Percentiles rank a stretch among this genome's conserved stretches.
Conservation (phyloP, 768 basidiomycete genomes). For the Amyloporia xantha region DNA sequence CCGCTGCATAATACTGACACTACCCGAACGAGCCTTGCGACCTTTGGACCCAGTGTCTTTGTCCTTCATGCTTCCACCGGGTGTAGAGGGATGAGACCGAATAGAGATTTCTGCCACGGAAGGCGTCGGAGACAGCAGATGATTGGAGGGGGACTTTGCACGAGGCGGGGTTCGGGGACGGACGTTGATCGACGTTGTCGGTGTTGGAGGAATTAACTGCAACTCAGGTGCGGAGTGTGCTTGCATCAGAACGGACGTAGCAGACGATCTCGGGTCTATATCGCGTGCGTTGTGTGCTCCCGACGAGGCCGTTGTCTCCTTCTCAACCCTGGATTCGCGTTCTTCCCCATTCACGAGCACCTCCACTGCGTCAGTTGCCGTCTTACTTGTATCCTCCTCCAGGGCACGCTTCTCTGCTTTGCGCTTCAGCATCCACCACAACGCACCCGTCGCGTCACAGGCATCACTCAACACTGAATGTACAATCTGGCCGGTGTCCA, state of each 20-base stretch:
- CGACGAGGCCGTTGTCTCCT: conserved; percentile 7
- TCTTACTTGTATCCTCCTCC: conserved; percentile 27
- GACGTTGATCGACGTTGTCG: conserved; percentile 36
- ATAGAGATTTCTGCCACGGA: conserved; percentile 44
- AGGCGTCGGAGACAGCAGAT: conserved; percentile 46
- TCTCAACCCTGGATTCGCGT: conserved; percentile 4
- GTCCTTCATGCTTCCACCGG: conserved; percentile 54
- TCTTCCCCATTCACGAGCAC: conserved; percentile 27
- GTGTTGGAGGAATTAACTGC: conserved; percentile 73
- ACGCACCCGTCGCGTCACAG: conserved; percentile 83
- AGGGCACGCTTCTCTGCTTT: conserved; percentile 61
- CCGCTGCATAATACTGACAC: conserved; percentile 94
- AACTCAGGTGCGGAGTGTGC: conserved; percentile 51
- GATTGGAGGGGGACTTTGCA: conserved; percentile 27
- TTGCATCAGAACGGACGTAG: conserved; percentile 22
- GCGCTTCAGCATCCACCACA: conserved; percentile 95
- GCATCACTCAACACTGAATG: conserved; percentile 90
- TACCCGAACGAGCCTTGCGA: conserved; percentile 70
- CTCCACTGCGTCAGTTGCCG: conserved; percentile 19
- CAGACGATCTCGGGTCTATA: conserved; percentile 5
- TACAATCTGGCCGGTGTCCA: conserved; percentile 93
- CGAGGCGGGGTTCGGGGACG: conserved; percentile 52
- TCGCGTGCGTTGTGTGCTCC: neutral
- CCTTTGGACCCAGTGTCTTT: conserved; percentile 45
- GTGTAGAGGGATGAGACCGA: conserved; percentile 65